Conservation (phyloP, 2,329 filamentous ascomycete genomes). For the Xylaria digitata region DNA sequence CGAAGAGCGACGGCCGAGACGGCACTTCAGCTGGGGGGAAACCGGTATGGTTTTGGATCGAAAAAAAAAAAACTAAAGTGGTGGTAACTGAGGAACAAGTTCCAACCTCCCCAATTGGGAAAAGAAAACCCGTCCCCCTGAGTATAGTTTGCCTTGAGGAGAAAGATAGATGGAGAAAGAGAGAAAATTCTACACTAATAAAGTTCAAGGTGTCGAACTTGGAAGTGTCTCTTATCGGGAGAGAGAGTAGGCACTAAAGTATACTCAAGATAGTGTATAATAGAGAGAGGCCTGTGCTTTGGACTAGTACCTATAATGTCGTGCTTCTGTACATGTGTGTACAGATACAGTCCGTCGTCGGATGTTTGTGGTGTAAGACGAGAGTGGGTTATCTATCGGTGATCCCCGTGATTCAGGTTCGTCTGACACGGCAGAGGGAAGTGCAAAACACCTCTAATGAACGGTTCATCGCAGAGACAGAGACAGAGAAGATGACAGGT, state of each 20-base stretch:
- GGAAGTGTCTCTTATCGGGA: slow-evolving; percentile 14
- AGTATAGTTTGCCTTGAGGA: not conserved
- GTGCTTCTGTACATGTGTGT: slow-evolving; percentile 1
- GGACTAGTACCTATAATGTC: not conserved
- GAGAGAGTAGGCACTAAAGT: not conserved
- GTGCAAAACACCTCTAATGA: slow-evolving; percentile 35
- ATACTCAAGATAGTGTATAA: no score
- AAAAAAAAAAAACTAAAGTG: slow-evolving; percentile 10
- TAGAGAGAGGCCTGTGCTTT: not conserved
- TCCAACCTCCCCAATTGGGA: slow-evolving; percentile 7
- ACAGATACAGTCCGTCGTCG: slow-evolving; percentile 16
- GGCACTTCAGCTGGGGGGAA: slow-evolving; percentile 34
- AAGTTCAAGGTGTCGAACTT: not conserved
- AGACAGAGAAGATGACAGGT: not conserved
- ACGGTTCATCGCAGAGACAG: slow-evolving; percentile 11
- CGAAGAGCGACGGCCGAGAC: slow-evolving; percentile 28
- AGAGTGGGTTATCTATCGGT: slow-evolving; percentile 33
- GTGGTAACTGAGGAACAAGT: slow-evolving; percentile 24
- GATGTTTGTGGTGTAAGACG: slow-evolving; percentile 12
- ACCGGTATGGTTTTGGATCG: slow-evolving; percentile 7
- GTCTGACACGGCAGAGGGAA: slow-evolving; percentile 38
- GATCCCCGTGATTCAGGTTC: slow-evolving; percentile 39
- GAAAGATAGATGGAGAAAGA: no score
- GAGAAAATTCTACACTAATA: slow-evolving; percentile 8
- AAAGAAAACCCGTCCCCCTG: slow-evolving; percentile 14